Conservation (phyloP, 345 rosid genomes). For the Trapa incisa region DNA sequence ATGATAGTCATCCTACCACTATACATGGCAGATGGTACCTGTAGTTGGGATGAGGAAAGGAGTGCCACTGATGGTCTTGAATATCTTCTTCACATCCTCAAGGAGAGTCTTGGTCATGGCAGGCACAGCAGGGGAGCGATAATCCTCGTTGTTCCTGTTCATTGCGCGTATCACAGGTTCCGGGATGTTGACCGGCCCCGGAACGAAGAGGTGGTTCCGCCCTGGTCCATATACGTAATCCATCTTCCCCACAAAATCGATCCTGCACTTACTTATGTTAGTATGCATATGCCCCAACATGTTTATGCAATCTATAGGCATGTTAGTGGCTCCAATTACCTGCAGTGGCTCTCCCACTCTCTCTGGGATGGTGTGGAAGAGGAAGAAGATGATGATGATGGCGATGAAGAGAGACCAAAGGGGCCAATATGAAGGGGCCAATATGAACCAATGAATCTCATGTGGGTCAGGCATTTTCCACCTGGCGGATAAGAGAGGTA, state of each 20-base stretch:
- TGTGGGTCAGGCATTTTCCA: constrained; percentile 15
- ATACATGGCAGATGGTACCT: constrained; percentile 18
- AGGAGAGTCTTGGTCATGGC: constrained; percentile 75
- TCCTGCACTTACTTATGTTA: neutral
- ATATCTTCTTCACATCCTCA: constrained; percentile 86
- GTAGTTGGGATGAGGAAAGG: constrained; percentile 93
- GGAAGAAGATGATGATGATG: neutral
- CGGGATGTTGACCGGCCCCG: constrained; percentile 97
- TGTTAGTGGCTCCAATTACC: neutral
- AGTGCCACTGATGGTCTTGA: constrained; percentile 87
- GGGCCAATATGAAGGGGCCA: neutral
- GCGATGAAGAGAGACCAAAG: neutral
- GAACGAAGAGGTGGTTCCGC: constrained; percentile 92
- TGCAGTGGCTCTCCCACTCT: neutral
- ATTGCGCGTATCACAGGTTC: constrained; percentile 89
- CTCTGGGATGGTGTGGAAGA: no score
- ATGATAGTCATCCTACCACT: neutral
- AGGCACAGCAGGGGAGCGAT: constrained; percentile 91
- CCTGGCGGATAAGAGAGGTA: constrained; percentile 70
- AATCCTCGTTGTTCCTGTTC: constrained; percentile 98
- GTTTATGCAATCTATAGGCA: neutral
- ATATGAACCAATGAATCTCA: constrained; percentile 1
- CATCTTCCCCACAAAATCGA: constrained; percentile 31
- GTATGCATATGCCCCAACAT: neutral
- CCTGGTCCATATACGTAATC: constrained; percentile 85